Percentiles rank a stretch among this genome's conserved stretches.
These are phyloP conservation scores for Otatea glauca DNA, from an alignment of 176 grass and related monocot genomes.

Conservation along the genomic window DNA sequence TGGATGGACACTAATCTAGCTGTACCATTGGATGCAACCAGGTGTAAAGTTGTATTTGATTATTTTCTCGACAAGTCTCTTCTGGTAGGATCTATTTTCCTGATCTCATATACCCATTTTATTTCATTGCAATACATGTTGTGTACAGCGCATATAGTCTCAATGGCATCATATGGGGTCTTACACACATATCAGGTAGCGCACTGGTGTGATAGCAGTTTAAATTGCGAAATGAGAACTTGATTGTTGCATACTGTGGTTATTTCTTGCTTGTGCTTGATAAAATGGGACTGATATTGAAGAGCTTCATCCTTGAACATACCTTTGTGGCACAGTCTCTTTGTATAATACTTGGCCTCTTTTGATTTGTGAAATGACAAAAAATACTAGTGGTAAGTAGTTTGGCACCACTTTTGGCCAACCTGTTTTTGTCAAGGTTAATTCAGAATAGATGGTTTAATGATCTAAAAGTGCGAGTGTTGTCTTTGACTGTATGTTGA, in stretches of 20 bases:
- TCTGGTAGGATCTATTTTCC: constrained; percentile 50
- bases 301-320: not conserved
- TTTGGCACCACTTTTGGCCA: not conserved
- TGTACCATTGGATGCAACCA: constrained; percentile 66
- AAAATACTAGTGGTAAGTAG: not conserved
- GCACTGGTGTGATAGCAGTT: not conserved
- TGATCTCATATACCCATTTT: not conserved
- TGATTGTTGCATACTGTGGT: constrained; percentile 6
- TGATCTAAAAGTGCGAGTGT: not conserved
- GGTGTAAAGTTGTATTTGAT: constrained; percentile 94
- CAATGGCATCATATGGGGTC: not conserved
- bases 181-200: not conserved
- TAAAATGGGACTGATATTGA: not conserved
- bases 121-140: constrained; percentile 12
- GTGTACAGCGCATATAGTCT: not conserved
- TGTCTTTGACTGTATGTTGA: not conserved
- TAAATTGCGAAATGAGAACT: constrained; percentile 12
- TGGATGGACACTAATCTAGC: constrained; percentile 99
- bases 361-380: constrained; percentile 28
- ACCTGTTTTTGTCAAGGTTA: not conserved
- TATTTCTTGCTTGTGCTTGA: constrained; percentile 9
- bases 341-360: not conserved
- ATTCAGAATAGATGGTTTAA: not conserved
- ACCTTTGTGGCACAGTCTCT: not conserved
- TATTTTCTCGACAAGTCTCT: constrained; percentile 82